Base-by-base conservation (phyloP, 192 early-diverging fungal genomes). In the Chytriomyces sp. region DNA sequence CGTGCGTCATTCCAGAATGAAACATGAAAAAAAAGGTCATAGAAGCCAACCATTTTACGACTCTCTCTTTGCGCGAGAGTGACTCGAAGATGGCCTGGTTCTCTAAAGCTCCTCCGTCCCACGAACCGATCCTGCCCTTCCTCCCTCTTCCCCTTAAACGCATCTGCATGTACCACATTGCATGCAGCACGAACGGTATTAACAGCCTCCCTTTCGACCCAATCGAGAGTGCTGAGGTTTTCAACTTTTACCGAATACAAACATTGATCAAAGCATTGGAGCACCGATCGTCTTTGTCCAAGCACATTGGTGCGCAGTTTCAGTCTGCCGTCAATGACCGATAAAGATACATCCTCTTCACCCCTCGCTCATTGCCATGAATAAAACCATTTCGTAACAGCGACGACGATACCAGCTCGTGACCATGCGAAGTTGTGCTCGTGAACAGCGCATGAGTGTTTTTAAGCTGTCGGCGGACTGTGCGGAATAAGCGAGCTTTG, bases 261-360 rank as follows among this genome's bases (percentile, higher is more conserved):
- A 57, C 53, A 35, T 57, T 57, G 53, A 57, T 57, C 20, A 57
- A 13, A 57, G 53, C 53, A 57, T 57, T 57, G 53, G 53, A 57
- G 53, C 53, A 57, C 20, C 20, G 53, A 57, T 57, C 53, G 53
- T 57, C 53, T 57, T 57, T 57, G 53, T 57, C 53, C 20, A 35
- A 57, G 53, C 53, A 57, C 53, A 57, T 57, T 57, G 53, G 20
- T 13, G 53, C 16, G 53, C 53, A 57, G 53, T 57, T 57, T 57
- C 53, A 57, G 53, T 57, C 20, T 57, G 53, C 53, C 53, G 13
- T 57, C 53, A 20, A 57, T 57, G 53, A 57, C 53, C 20, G 53
- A 57, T 57, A 20, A 57, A 57, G 53, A 57, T 13, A 57, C 53
- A 57, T 35, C 35, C 35, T 35, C 35, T 35, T 35, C 35, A 35